Conservation (phyloP, 129 eudicot species). For the Flaveria sonorensis region DNA sequence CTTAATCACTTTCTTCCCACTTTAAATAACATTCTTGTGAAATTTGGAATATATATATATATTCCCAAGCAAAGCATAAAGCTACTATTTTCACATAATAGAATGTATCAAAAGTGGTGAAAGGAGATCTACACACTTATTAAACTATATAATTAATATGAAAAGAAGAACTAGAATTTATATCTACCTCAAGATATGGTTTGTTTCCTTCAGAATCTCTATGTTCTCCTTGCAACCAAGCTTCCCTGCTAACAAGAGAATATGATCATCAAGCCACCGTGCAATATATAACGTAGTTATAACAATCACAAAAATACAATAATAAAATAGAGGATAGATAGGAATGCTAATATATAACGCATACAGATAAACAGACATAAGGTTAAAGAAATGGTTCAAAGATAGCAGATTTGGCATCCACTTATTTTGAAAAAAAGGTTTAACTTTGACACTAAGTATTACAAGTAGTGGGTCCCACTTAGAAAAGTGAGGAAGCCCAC, state of each 20-base stretch:
- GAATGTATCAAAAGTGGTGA: conserved; percentile 40
- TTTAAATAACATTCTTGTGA: conserved; percentile 47
- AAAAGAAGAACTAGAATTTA: not conserved
- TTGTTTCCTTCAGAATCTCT: conserved; percentile 59
- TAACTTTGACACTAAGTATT: conserved; percentile 46
- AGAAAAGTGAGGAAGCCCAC: conserved; percentile 50
- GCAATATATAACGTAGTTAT: too few relatives aligned
- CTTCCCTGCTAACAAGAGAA: conserved; percentile 64
- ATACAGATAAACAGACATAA: conserved; percentile 22
- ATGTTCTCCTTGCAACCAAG: conserved; percentile 88
- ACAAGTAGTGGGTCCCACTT: conserved; percentile 43
- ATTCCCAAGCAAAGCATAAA: conserved; percentile 51
- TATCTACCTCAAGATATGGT: conserved; percentile 71
- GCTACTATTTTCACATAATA: conserved; percentile 34
- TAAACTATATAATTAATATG: conserved; percentile 16
- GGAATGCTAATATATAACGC: conserved; percentile 17
- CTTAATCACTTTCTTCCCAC: conserved; percentile 41
- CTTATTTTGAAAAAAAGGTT: conserved; percentile 25
- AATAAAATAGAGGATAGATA: not conserved
- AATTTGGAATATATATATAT: conserved; percentile 31
- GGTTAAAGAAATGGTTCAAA: conserved; percentile 38
- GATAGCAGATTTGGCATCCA: conserved; percentile 39
- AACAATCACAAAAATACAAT: too few relatives aligned
- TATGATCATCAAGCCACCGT: too few relatives aligned
- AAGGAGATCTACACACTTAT: conserved; percentile 35